Evolutionary conservation across 78 protist species (phyloP), one percentile per base, ranked within the genome.

Genomic region (Creolimax fragrantissima): DNA sequence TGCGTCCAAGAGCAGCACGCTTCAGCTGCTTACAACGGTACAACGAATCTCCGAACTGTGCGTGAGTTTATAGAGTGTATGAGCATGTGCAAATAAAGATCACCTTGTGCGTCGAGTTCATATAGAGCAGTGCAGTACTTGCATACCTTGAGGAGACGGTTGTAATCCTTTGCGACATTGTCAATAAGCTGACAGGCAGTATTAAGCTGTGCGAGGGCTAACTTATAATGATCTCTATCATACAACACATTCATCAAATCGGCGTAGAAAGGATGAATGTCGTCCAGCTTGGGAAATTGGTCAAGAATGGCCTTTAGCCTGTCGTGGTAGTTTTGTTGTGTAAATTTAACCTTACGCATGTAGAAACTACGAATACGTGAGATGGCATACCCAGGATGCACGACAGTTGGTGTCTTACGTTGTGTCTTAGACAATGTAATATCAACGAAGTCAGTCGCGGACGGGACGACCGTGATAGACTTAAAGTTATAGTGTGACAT

Each of bases 181-280:
- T 98, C 99, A 3, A 92, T 32, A 36, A 92, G 17, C 93, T 35
- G 67, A 35, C 92, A 3, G 17, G 98, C 98, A 5, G 96, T 93
- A 94, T 89, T 90, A 58, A 99, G 41, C 89, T 98, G 99, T 2
- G 99, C 99, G 35, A 99, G 95, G 1, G 99, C 99, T 2, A 99
- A 95, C 95, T 99, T 99, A 97, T 98, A 99, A 93, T 99, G 99
- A 85, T 99, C 99, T 4, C 95, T 43, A 94, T 99, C 99, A 96
- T 98, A 99, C 41, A 98, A 95, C 4, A 99, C 99, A 96, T 99
- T 99, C 95, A 99, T 93, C 67, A 99, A 93, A 84, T 98, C 99
- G 4, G 98, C 99, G 89, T 98, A 99, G 93, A 99, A 99, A 44
- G 99, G 99, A 89, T 99, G 99, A 41, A 99, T 93, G 58, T 98